phyloP scores from a whole-genome alignment of 441 rosid genomes.

The Geranium incanum region DNA sequence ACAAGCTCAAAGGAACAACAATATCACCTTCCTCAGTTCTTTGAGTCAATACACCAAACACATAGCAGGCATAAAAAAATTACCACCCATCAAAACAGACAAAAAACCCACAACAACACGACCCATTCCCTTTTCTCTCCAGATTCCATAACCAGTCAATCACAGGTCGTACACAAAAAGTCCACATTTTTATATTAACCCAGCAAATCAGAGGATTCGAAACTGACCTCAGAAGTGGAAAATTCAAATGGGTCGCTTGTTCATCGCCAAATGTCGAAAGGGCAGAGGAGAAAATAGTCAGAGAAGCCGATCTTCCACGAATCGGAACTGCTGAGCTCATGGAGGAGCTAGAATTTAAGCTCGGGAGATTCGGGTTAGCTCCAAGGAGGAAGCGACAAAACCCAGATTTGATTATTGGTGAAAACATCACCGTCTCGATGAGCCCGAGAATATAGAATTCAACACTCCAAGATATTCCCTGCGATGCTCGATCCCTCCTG shows the following conservation, averaged over 20 bases:
- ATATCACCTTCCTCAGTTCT: background rate
- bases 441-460: constrained; percentile 19
- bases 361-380: constrained; percentile 17
- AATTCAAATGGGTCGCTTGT: background rate
- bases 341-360: constrained; percentile 26
- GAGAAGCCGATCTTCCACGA: constrained; percentile 21
- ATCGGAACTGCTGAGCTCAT: constrained; percentile 13
- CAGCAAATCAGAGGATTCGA: background rate
- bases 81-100: constrained; percentile 1
- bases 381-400: constrained; percentile 20
- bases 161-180: background rate
- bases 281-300: background rate
- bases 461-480: constrained; percentile 11
- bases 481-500: background rate
- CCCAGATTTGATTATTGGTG: background rate
- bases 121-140: background rate
- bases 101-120: background rate
- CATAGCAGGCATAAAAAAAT: background rate
- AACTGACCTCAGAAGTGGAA: constrained; percentile 21
- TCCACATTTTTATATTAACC: background rate
- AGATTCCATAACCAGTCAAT: background rate
- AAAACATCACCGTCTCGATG: constrained; percentile 5
- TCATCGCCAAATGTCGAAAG: constrained; percentile 24
- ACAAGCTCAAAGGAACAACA: background rate
- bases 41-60: constrained; percentile 1